Percentiles rank a stretch among this genome's conserved stretches.
Evolutionary conservation across 306 rosid genomes (phyloP).

Genomic region (Rosa rugosa): DNA sequence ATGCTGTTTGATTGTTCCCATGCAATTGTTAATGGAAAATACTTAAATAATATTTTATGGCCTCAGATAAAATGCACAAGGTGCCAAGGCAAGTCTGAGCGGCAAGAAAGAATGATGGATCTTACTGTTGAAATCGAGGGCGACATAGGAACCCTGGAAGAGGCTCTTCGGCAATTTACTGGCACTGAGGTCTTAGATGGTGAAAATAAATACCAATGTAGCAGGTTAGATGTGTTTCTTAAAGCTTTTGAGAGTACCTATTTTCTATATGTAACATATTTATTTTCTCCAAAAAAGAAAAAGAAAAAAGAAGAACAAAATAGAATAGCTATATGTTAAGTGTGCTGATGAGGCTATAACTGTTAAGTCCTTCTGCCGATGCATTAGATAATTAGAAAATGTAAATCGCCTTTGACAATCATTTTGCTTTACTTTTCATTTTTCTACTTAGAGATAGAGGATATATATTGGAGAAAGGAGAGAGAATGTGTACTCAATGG

Average conservation of each 20-base stretch:
- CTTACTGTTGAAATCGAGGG: slow-evolving; percentile 94
- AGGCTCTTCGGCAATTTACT: slow-evolving; percentile 79
- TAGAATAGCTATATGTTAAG: background rate
- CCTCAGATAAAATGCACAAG: slow-evolving; percentile 85
- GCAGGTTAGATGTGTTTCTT: slow-evolving; percentile 58
- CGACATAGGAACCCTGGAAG: slow-evolving; percentile 74
- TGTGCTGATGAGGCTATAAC: background rate
- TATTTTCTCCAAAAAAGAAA: background rate
- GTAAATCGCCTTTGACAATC: background rate
- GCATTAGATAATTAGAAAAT: background rate
- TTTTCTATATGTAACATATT: background rate
- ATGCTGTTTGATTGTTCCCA: slow-evolving; percentile 16
- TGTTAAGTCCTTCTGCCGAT: background rate
- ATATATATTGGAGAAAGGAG: background rate
- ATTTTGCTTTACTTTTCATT: background rate
- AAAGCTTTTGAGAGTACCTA: slow-evolving; percentile 8
- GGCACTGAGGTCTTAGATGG: slow-evolving; percentile 89
- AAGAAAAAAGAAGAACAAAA: background rate
- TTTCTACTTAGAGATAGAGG: background rate
- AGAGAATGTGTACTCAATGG: background rate
- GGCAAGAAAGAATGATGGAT: slow-evolving; percentile 97
- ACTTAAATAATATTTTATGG: slow-evolving; percentile 20
- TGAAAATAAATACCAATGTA: slow-evolving; percentile 89
- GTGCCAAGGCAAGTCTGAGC: slow-evolving; percentile 91
- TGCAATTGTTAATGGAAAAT: background rate